These are phyloP conservation scores for Plasmodium malariae DNA, from an alignment of 169 alveolate genomes.

Conservation along the genomic window DNA sequence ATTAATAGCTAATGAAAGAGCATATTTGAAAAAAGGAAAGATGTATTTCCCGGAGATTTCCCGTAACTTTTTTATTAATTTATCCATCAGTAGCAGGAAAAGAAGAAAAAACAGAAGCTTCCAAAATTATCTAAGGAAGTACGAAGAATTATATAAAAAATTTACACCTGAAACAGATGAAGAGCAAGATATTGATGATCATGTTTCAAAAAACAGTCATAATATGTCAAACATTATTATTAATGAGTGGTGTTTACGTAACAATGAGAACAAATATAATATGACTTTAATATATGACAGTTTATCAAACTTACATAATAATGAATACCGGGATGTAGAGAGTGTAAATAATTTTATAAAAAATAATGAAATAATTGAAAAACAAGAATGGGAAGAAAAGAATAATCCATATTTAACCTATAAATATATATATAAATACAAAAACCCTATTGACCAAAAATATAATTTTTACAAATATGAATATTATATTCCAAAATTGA, in stretches of 20 bases:
- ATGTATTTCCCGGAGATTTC: not conserved
- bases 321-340: conserved; percentile 41
- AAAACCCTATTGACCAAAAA: conserved; percentile 21
- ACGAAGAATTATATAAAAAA: conserved; percentile 69
- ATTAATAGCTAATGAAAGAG: not conserved
- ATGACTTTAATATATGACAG: conserved; percentile 54
- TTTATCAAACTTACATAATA: conserved; percentile 67
- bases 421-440: conserved; percentile 49
- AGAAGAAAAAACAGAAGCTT: conserved; percentile 12
- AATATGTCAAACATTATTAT: conserved; percentile 12
- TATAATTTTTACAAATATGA: conserved; percentile 33
- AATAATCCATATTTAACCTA: conserved; percentile 48
- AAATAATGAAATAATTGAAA: conserved; percentile 61
- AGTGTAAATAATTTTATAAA: conserved; percentile 69
- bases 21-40: not conserved
- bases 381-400: conserved; percentile 46
- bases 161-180: conserved; percentile 34
- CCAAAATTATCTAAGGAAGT: conserved; percentile 35
- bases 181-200: conserved; percentile 15
- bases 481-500: conserved; percentile 61
- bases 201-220: conserved; percentile 2
- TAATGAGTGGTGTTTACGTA: conserved; percentile 53
- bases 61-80: conserved; percentile 14
- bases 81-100: not conserved
- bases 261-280: conserved; percentile 43